Evolutionary conservation across 495 filamentous ascomycete species (phyloP).

Genomic region (Penicillium cataractarum): DNA sequence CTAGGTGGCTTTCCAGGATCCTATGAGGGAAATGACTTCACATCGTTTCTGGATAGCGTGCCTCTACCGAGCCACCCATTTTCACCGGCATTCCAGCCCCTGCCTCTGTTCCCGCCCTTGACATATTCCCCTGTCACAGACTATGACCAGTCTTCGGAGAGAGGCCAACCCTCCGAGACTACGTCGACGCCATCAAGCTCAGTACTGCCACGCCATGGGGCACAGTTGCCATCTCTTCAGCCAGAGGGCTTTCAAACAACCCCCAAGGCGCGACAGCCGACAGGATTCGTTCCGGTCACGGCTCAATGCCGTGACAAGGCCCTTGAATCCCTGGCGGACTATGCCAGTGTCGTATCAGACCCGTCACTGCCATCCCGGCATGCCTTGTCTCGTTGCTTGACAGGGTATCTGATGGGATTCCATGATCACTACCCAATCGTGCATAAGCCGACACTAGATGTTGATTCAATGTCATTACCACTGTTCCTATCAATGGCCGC

Average conservation of each 20-base stretch:
- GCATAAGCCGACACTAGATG: conserved; percentile 64
- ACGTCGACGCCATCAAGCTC: conserved; percentile 39
- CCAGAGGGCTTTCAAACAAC: conserved; percentile 38
- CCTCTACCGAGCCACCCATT: conserved; percentile 45
- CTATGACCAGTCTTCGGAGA: conserved; percentile 32
- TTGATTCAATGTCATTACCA: conserved; percentile 58
- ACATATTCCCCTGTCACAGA: conserved; percentile 36
- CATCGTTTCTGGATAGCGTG: conserved; percentile 47
- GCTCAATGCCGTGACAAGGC: conserved; percentile 41
- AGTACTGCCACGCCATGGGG: conserved; percentile 42
- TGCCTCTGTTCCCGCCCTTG: conserved; percentile 43
- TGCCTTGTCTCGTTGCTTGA: conserved; percentile 65
- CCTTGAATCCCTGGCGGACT: conserved; percentile 28
- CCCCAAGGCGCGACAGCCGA: conserved; percentile 35
- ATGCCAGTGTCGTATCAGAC: conserved; percentile 43
- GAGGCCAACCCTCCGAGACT: conserved; percentile 19
- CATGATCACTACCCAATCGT: conserved; percentile 71
- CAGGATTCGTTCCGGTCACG: conserved; percentile 39
- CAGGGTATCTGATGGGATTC: conserved; percentile 68
- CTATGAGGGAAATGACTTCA: conserved; percentile 45
- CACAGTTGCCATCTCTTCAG: conserved; percentile 45
- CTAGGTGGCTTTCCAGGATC: conserved; percentile 26
- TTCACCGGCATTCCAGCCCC: conserved; percentile 44
- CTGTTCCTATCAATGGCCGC: conserved; percentile 66
- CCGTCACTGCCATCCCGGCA: conserved; percentile 55